Conservation (phyloP, 1,284 basidiomycete genomes). For the Ustilago loliicola region DNA sequence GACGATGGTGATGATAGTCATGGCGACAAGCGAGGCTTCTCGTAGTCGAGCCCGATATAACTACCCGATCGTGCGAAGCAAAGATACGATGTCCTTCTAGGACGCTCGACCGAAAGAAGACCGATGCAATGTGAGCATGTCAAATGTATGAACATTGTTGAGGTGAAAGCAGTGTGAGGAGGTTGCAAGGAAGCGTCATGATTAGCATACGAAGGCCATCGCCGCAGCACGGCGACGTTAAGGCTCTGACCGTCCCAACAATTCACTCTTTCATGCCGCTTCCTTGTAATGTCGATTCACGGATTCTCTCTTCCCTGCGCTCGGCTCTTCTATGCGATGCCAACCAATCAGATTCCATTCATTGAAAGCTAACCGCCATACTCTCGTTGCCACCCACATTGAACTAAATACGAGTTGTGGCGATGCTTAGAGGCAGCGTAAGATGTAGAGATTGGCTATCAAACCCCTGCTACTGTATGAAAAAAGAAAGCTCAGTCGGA, state of each 20-base stretch:
- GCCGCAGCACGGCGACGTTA: too few species aligned
- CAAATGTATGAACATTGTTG: not conserved
- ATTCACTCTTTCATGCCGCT: slow-evolving; percentile 6
- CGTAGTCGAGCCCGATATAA: not conserved
- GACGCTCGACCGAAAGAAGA: not conserved
- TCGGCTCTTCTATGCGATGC: too few species aligned
- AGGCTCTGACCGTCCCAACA: slow-evolving; percentile 8
- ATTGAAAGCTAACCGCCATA: too few species aligned
- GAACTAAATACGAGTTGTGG: too few species aligned
- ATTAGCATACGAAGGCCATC: not conserved
- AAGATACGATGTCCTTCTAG: not conserved
- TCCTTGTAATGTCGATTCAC: too few species aligned
- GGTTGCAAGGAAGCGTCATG: not conserved
- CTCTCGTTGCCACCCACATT: too few species aligned
- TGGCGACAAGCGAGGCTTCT: not conserved
- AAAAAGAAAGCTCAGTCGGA: slow-evolving; percentile 8
- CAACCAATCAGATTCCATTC: too few species aligned
- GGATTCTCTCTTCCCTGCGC: not conserved
- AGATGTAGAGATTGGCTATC: too few species aligned
- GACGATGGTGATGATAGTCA: not conserved
- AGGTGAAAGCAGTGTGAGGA: not conserved
- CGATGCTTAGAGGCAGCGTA: too few species aligned
- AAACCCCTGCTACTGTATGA: too few species aligned
- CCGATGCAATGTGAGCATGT: not conserved
- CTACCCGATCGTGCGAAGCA: not conserved